A percentile compares a stretch with the other conserved stretches of the same genome.
Evolutionary conservation across 2,329 filamentous ascomycete genomes (phyloP).

Genomic region (Diaporthe ampelina): DNA sequence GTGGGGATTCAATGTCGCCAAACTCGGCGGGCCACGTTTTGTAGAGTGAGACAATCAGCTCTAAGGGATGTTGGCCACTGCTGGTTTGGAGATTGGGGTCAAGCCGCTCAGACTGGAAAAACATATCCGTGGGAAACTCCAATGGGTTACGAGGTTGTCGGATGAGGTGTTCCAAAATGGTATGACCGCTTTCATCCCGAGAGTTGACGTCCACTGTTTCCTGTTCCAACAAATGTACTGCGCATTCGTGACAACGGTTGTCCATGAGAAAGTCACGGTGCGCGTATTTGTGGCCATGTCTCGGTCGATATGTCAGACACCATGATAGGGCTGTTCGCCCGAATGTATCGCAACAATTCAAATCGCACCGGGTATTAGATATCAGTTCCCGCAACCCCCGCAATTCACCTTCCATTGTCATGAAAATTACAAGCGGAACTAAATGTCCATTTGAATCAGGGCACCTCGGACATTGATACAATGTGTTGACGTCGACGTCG

Average conservation of each 20-base stretch:
- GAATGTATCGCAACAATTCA: background rate
- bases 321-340: background rate
- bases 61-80: background rate
- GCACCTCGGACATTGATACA: background rate
- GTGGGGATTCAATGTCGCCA: background rate
- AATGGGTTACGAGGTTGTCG: background rate
- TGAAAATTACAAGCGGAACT: background rate
- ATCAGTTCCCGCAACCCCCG: background rate
- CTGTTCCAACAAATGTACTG: background rate
- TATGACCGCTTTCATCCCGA: background rate
- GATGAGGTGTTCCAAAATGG: conserved; percentile 1
- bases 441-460: background rate
- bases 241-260: no score
- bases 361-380: background rate
- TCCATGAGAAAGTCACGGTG: no score
- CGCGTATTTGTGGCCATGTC: no score
- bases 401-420: background rate
- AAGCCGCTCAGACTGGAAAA: background rate
- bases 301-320: background rate
- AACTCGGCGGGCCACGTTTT: background rate
- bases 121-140: background rate
- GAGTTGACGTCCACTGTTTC: background rate
- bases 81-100: conserved; percentile 20
- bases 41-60: background rate
- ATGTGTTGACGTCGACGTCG: background rate